Evolutionary conservation across 768 basidiomycete species (phyloP).

Genomic region (Lactarius tabidus): DNA sequence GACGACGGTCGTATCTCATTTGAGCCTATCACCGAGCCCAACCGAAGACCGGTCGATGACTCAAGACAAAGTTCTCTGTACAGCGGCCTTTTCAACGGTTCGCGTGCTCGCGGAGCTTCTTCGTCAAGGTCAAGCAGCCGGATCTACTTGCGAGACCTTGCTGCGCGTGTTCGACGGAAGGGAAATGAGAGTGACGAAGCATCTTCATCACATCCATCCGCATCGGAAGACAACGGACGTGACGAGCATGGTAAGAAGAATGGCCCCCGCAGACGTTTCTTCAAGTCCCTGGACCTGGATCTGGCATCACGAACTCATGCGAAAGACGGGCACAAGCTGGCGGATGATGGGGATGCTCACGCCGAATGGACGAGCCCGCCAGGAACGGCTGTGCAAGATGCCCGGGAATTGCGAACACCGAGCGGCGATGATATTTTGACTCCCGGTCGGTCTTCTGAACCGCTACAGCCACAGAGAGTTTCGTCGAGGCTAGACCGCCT

Average conservation of each 20-base stretch:
- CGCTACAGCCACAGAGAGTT: neutral
- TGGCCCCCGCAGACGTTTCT: constrained; percentile 15
- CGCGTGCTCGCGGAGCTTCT: constrained; percentile 37
- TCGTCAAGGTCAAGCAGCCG: constrained; percentile 44
- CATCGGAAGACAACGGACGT: constrained; percentile 24
- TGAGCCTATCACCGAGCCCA: constrained; percentile 49
- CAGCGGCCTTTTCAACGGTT: constrained; percentile 38
- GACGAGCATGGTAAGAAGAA: constrained; percentile 11
- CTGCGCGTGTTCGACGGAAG: constrained; percentile 32
- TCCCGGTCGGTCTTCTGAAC: neutral
- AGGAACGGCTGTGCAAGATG: neutral
- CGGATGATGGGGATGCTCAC: neutral
- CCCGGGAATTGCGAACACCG: neutral
- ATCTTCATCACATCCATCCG: constrained; percentile 37
- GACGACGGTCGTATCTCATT: constrained; percentile 53
- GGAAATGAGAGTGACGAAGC: constrained; percentile 46
- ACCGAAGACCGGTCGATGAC: constrained; percentile 44
- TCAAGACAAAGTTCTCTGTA: constrained; percentile 33
- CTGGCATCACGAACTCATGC: constrained; percentile 12
- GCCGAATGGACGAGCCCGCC: neutral
- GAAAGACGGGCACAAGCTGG: neutral
- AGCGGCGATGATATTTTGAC: constrained; percentile 2
- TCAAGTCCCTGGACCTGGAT: constrained; percentile 21
- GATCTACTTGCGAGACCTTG: constrained; percentile 37
- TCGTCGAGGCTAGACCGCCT: constrained; percentile 3